These are phyloP conservation scores for Coniochaeta sp. DNA, from an alignment of 2,329 filamentous ascomycete genomes.

Conservation along the genomic window DNA sequence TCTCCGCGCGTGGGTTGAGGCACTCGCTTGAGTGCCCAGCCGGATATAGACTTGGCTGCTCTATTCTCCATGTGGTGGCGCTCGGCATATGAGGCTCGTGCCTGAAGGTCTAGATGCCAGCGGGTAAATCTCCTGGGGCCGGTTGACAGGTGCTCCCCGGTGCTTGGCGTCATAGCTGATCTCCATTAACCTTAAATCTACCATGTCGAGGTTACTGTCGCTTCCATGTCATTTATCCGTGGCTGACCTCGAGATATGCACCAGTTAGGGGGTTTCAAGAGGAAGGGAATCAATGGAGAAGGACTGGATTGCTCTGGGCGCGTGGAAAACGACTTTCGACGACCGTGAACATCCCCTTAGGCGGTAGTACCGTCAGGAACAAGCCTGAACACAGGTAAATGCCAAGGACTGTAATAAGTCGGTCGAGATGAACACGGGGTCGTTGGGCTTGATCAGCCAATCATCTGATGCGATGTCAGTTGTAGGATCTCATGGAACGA, in stretches of 20 bases:
- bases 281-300: neutral
- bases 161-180: neutral
- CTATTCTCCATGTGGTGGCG: neutral
- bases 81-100: neutral
- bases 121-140: neutral
- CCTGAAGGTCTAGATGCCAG: neutral
- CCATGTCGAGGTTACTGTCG: neutral
- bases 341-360: neutral
- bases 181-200: neutral
- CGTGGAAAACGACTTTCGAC: neutral
- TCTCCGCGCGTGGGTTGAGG: neutral
- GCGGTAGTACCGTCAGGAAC: neutral
- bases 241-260: neutral
- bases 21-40: neutral
- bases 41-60: conserved; percentile 1
- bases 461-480: neutral
- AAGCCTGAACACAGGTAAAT: neutral
- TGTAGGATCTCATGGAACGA: neutral
- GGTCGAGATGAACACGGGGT: neutral
- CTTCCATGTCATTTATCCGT: neutral
- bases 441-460: neutral
- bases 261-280: neutral
- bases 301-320: neutral
- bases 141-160: neutral
- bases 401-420: neutral